Conservation (phyloP, 1,139 yeast species). For the Saccharomyces pastorianus region DNA sequence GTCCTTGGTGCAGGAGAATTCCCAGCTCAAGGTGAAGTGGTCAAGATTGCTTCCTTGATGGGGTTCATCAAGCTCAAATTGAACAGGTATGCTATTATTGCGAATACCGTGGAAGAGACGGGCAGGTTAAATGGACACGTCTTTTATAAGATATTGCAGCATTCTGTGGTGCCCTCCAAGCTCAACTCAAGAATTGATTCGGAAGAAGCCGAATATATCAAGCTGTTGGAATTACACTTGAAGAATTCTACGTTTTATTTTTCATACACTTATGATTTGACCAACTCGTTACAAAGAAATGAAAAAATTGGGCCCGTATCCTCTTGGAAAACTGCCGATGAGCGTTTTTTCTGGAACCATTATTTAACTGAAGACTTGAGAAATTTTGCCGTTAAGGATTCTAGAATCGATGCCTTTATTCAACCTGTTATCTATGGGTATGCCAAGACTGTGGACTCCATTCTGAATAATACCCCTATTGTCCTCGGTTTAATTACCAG, state of each 20-base stretch:
- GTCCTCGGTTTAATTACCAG: constrained; percentile 70
- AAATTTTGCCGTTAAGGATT: constrained; percentile 36
- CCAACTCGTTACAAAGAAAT: constrained; percentile 65
- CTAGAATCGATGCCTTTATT: constrained; percentile 43
- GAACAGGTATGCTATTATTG: constrained; percentile 47
- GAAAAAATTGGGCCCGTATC: constrained; percentile 14
- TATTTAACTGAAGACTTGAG: constrained; percentile 54
- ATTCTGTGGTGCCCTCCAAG: constrained; percentile 49
- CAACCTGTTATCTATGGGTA: constrained; percentile 83
- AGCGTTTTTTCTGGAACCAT: constrained; percentile 86
- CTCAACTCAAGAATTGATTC: constrained; percentile 24
- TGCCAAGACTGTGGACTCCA: constrained; percentile 47
- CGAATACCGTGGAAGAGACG: constrained; percentile 50
- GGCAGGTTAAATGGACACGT: constrained; percentile 61
- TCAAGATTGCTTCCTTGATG: constrained; percentile 56
- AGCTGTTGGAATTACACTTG: constrained; percentile 59
- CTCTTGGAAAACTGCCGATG: constrained; percentile 41
- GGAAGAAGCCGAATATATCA: constrained; percentile 58
- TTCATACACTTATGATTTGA: constrained; percentile 71
- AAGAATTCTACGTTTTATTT: constrained; percentile 66
- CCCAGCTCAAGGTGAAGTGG: constrained; percentile 31
- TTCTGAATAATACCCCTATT: constrained; percentile 45
- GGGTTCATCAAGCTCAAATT: constrained; percentile 59
- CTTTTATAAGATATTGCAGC: constrained; percentile 51
- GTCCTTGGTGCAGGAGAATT: constrained; percentile 28